Percentiles rank a stretch among this genome's conserved stretches.
Conservation (phyloP, 352 stramenopile genomes). For the Globisporangium parvum region DNA sequence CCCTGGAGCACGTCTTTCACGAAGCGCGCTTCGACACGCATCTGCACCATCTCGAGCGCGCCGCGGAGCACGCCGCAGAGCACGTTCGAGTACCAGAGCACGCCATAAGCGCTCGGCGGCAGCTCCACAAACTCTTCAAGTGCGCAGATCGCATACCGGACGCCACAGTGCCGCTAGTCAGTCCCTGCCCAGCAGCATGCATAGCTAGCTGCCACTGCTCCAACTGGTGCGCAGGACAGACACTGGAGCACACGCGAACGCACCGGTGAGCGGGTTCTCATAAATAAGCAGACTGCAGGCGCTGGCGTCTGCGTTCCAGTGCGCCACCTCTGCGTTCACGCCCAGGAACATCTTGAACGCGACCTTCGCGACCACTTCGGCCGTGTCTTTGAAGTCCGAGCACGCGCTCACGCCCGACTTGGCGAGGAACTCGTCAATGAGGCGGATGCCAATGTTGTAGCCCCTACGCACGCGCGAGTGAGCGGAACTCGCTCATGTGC, state of each 20-base stretch:
- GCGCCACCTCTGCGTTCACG: constrained; percentile 88
- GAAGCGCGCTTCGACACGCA: constrained; percentile 80
- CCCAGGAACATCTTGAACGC: constrained; percentile 98
- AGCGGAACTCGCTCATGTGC: neutral
- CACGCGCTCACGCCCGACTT: constrained; percentile 88
- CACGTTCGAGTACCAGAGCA: constrained; percentile 96
- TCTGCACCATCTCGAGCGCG: constrained; percentile 94
- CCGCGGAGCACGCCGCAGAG: constrained; percentile 95
- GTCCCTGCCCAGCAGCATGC: too few relatives aligned
- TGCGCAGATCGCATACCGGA: too few relatives aligned
- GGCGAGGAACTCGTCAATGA: constrained; percentile 97
- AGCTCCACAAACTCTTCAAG: constrained; percentile 86
- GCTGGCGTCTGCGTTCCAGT: constrained; percentile 85
- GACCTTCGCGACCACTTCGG: constrained; percentile 94
- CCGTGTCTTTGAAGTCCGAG: constrained; percentile 90
- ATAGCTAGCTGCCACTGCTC: too few relatives aligned
- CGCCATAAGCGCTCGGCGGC: constrained; percentile 78
- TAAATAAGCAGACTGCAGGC: constrained; percentile 93
- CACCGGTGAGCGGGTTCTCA: constrained; percentile 93
- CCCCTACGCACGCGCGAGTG: constrained; percentile 44
- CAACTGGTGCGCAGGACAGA: too few relatives aligned
- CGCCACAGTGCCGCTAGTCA: too few relatives aligned
- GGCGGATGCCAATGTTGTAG: constrained; percentile 95
- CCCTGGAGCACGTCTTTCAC: constrained; percentile 83
- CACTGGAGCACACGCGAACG: neutral